Evolutionary conservation across 768 basidiomycete genomes (phyloP).

Genomic region (Collybiopsis luxurians): DNA sequence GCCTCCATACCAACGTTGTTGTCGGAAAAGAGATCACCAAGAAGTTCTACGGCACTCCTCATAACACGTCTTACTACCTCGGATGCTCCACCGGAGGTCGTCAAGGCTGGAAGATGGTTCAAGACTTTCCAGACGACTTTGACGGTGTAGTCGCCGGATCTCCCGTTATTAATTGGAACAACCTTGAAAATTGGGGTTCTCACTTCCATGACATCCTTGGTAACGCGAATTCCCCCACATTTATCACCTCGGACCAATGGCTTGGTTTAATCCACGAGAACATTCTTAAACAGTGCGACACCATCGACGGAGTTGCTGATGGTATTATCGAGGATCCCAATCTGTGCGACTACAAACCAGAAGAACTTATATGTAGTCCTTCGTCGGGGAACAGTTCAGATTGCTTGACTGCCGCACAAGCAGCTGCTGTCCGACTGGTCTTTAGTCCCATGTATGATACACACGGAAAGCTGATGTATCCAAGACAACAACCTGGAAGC

Average conservation of each 20-base stretch:
- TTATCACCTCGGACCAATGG: slow-evolving; percentile 17
- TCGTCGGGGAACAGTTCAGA: neutral
- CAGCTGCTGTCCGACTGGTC: slow-evolving; percentile 13
- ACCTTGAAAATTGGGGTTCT: neutral
- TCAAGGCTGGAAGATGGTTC: slow-evolving; percentile 16
- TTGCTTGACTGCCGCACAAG: slow-evolving; percentile 18
- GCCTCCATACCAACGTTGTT: slow-evolving; percentile 14
- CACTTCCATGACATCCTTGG: slow-evolving; percentile 7
- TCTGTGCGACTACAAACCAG: slow-evolving; percentile 17
- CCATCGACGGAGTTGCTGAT: slow-evolving; percentile 14
- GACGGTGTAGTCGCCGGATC: slow-evolving; percentile 21
- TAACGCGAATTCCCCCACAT: slow-evolving; percentile 7
- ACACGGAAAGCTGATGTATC: slow-evolving; percentile 13
- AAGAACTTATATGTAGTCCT: slow-evolving; percentile 12
- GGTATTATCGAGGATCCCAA: slow-evolving; percentile 20
- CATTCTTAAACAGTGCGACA: slow-evolving; percentile 15
- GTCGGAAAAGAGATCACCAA: slow-evolving; percentile 18
- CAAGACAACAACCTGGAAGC: slow-evolving; percentile 16
- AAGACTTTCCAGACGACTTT: slow-evolving; percentile 18
- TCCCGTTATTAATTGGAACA: slow-evolving; percentile 13
- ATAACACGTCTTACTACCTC: slow-evolving; percentile 18
- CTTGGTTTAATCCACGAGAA: slow-evolving; percentile 14
- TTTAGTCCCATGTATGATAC: slow-evolving; percentile 14
- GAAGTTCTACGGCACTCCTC: slow-evolving; percentile 15
- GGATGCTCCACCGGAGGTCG: slow-evolving; percentile 22